Percentiles rank a stretch among this genome's conserved stretches.
Conservation (phyloP, 345 rosid species). For the Populus alba region DNA sequence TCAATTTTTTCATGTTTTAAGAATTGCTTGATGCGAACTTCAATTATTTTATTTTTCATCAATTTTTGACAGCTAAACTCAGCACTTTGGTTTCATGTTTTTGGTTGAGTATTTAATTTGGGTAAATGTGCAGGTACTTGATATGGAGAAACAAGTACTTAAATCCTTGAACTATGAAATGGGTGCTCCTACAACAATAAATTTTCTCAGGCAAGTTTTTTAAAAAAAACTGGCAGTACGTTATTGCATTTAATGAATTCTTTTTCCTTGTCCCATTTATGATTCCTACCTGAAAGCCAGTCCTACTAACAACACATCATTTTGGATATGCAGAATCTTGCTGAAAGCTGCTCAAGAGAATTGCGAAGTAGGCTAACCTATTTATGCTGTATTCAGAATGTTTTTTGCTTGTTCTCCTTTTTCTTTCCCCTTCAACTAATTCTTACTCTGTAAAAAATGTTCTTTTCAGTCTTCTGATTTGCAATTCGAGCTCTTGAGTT, state of each 20-base stretch:
- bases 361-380: constrained; percentile 6
- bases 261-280: not conserved
- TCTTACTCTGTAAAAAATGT: not conserved
- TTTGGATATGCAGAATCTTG: constrained; percentile 11
- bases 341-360: constrained; percentile 12
- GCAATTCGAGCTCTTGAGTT: constrained; percentile 22
- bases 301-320: not conserved
- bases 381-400: not conserved
- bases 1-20: not conserved
- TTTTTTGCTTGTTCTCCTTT: not conserved
- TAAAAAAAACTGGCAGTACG: not conserved
- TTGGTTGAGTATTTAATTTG: not conserved
- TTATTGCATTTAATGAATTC: not conserved
- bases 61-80: not conserved
- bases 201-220: constrained; percentile 21
- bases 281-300: not conserved
- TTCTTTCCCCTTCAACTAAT: not conserved
- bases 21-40: not conserved
- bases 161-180: constrained; percentile 15
- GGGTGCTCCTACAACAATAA: constrained; percentile 18
- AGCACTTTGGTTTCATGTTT: not conserved
- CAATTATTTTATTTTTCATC: not conserved
- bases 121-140: constrained; percentile 16
- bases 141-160: constrained; percentile 24
- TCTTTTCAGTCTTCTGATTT: constrained; percentile 14